Base-by-base conservation (phyloP, 805 yeast genomes). In the Candida manassasensis region DNA sequence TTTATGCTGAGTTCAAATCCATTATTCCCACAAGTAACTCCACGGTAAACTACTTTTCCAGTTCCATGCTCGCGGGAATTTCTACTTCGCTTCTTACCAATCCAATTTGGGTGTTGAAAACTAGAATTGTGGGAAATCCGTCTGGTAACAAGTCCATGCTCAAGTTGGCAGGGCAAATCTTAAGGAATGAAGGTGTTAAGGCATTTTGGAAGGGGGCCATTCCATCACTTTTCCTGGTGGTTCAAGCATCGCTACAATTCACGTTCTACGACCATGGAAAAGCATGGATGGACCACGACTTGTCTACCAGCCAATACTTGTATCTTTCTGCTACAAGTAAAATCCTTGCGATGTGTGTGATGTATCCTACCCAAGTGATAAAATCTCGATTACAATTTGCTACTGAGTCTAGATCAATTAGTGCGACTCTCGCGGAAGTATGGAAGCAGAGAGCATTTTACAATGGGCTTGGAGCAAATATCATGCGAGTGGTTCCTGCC, bases 51-150 rank as follows among this genome's bases (percentile, higher is more conserved):
- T 67, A 55, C 40, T 63, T 66, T 35, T 50, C 58, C 4, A 57
- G 67, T 5, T 61, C 67, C 2, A 39, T 64, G 2, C 26, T 60
- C 12, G 88, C 97, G 0, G 98, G 98, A 0, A 50, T 79, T 27
- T 49, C 79, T 4, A 86, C 96, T 0, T 74, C 94, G 1, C 37
- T 86, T 0, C 27, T 84, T 11, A 89, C 98, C 1, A 93, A 88
- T 52, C 98, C 98, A 1, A 73, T 90, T 8, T 90, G 98, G 98
- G 96, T 93, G 1, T 56, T 93, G 13, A 93, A 93, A 57, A 93
- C 98, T 0, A 69, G 97, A 42, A 81, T 90, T 45, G 69, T 89
- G 49, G 78, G 88, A 13, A 73, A 75, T 2, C 59, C 73, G 2
- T 58, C 61, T 25, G 40, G 41, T 1, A 46, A 61, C 0, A 56